phyloP scores from a whole-genome alignment of 1,284 basidiomycete genomes.

The Dichomitus squalens region DNA sequence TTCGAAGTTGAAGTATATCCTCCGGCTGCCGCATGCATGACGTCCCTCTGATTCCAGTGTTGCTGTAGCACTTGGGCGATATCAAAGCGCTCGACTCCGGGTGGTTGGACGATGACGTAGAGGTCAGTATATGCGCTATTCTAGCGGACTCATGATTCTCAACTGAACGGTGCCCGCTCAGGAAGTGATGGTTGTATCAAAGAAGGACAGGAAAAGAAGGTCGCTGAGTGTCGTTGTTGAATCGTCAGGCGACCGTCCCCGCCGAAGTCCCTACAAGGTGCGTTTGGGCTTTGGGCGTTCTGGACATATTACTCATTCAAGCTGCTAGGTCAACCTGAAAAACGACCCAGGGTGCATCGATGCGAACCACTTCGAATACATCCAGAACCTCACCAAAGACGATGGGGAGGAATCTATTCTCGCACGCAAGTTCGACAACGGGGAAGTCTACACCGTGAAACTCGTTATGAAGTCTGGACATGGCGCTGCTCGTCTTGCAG shows the following conservation, averaged over 20 bases:
- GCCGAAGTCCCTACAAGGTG: slow-evolving; percentile 8
- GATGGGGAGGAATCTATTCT: slow-evolving; percentile 18
- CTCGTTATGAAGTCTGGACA: slow-evolving; percentile 61
- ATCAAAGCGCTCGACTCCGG: slow-evolving; percentile 28
- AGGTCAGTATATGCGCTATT: slow-evolving; percentile 23
- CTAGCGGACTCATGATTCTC: not conserved
- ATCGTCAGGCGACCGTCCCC: not conserved
- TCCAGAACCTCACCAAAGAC: slow-evolving; percentile 8
- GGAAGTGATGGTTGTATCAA: slow-evolving; percentile 29
- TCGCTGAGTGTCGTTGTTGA: slow-evolving; percentile 22
- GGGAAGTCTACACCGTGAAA: slow-evolving; percentile 58
- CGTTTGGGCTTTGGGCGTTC: not conserved
- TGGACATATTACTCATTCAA: not conserved
- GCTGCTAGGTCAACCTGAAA: not conserved
- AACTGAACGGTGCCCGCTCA: not conserved
- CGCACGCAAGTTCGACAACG: slow-evolving; percentile 25
- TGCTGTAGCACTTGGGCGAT: slow-evolving; percentile 16
- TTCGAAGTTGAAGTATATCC: slow-evolving; percentile 25
- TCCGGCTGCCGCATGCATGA: too few relatives aligned
- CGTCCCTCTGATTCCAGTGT: not conserved
- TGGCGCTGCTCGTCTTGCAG: slow-evolving; percentile 38
- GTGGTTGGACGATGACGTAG: slow-evolving; percentile 35
- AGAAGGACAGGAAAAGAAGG: slow-evolving; percentile 22
- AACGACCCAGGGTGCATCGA: not conserved
- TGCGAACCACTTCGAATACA: slow-evolving; percentile 26